Base-by-base conservation (phyloP, 2,329 filamentous ascomycete genomes). In the Alternaria conjuncta region DNA sequence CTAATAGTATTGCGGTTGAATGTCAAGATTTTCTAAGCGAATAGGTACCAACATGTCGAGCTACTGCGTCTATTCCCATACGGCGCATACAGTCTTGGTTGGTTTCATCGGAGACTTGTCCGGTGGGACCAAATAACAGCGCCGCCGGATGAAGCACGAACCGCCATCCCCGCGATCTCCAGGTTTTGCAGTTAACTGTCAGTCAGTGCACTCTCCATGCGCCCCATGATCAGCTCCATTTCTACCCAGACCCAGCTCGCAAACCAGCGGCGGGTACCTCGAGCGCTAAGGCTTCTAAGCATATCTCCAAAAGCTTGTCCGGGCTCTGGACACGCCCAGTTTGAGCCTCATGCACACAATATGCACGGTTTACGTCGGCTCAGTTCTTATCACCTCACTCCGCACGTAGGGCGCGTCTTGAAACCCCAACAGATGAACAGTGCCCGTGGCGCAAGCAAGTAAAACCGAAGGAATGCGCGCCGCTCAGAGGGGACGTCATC, bases 341-440 rank as follows among this genome's bases (percentile, higher is more conserved):
- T 56, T 57, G 57, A 72, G 66, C 67, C 70, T 69, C 71, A 62
- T 54, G 57, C 49, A 58, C 44, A 58, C 47, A 32, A 28, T 10
- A 10, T 3, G 21, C 49, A 23, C 71, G 71, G 66, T 57, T 72
- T 60, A 46, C 68, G 21, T 68, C 71, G 71, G 71, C 61, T 60
- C 55, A 66, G 51, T 41, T 28, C 6, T n/a, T n/a, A 21, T 45
- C 41, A 15, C 30, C 11, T 49, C 21, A 43, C 21, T 61, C 63
- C 55, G 46, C 20, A 26, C 51, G 61, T 66, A 59, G 60, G 61
- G 32, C 46, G 50, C 50, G 5, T 18, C 15, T 25, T 26, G 44
- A 61, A 47, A 47, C 25, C 50, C 63, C 65, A 62, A 20, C 8
- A n/a, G 25, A 26, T 57, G 67, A 50, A 53, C 61, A 62, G 65